These are phyloP conservation scores for Omphalotus guepiniiformis DNA, from an alignment of 768 basidiomycete species.

Conservation along the genomic window DNA sequence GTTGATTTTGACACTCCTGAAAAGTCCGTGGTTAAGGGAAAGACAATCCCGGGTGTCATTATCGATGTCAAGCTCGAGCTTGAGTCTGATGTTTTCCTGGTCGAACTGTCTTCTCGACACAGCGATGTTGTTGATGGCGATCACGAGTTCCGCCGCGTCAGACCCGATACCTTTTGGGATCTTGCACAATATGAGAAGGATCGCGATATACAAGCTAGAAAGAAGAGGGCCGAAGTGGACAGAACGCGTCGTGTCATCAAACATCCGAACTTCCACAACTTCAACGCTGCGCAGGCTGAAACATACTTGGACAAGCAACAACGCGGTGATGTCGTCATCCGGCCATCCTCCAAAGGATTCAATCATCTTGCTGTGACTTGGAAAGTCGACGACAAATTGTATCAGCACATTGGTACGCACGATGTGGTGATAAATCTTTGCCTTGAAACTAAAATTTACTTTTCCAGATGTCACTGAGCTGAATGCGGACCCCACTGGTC, in stretches of 20 bases:
- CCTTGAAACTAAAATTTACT: not conserved
- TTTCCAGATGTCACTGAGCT: constrained; percentile 72
- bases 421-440: not conserved
- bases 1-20: constrained; percentile 42
- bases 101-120: constrained; percentile 72
- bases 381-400: constrained; percentile 96
- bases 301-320: constrained; percentile 84
- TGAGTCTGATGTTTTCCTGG: constrained; percentile 55
- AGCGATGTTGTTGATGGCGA: constrained; percentile 62
- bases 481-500: constrained; percentile 71
- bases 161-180: constrained; percentile 63
- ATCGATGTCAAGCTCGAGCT: constrained; percentile 65
- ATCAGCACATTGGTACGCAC: constrained; percentile 88
- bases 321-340: constrained; percentile 92
- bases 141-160: constrained; percentile 53
- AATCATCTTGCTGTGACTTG: constrained; percentile 97
- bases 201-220: constrained; percentile 67
- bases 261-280: constrained; percentile 97
- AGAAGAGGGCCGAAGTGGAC: constrained; percentile 82
- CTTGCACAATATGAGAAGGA: constrained; percentile 60
- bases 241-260: constrained; percentile 84
- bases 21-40: constrained; percentile 66
- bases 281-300: constrained; percentile 88
- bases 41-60: constrained; percentile 76
- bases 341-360: constrained; percentile 91